Evolutionary conservation across 208 protist species (phyloP).

Genomic region (Acanthamoeba royreba): DNA sequence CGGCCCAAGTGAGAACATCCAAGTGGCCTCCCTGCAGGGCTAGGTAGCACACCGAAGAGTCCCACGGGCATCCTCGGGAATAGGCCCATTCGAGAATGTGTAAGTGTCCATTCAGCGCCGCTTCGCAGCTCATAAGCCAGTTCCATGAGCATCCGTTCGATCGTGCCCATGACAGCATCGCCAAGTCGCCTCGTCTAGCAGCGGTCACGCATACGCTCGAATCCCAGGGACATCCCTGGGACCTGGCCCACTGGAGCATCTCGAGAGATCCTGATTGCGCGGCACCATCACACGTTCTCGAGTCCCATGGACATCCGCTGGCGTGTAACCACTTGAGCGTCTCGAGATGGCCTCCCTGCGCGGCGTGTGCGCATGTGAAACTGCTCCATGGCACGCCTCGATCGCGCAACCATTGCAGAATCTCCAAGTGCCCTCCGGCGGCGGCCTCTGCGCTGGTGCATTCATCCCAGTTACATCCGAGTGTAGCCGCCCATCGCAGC

Average conservation of each 20-base stretch:
- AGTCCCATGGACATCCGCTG: not conserved
- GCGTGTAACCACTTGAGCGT: not conserved
- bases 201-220: not conserved
- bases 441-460: not conserved
- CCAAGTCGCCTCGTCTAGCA: not conserved
- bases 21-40: not conserved
- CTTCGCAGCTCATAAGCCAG: not conserved
- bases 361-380: not conserved
- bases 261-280: not conserved
- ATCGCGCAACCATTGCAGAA: not conserved
- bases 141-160: not conserved
- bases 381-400: not conserved
- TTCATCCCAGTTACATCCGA: not conserved
- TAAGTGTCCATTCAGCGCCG: not conserved
- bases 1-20: not conserved
- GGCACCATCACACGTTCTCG: not conserved
- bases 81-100: not conserved
- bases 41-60: not conserved
- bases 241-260: not conserved
- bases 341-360: not conserved
- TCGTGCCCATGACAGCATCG: not conserved
- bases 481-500: not conserved
- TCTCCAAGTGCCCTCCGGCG: not conserved
- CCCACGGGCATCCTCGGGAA: not conserved
- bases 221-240: not conserved